A percentile compares a stretch with the other conserved stretches of the same genome.
Evolutionary conservation across 2,329 filamentous ascomycete species (phyloP).

Genomic region (Sphaerulina vaccinii): DNA sequence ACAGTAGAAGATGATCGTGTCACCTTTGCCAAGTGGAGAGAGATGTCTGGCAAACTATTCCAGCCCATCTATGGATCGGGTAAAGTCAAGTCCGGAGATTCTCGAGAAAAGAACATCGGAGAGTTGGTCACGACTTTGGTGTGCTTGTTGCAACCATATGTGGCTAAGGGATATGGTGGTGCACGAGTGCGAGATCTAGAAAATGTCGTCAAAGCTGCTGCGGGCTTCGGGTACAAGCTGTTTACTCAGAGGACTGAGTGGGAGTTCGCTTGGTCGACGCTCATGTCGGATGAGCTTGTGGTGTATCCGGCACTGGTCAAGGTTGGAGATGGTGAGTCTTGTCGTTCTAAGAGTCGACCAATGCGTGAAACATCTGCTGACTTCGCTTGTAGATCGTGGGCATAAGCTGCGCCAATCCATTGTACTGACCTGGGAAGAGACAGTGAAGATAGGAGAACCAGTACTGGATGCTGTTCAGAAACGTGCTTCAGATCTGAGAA

Average conservation of each 20-base stretch:
- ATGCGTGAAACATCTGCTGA: too few relatives aligned
- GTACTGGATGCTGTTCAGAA: slow-evolving; percentile 17
- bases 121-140: slow-evolving; percentile 15
- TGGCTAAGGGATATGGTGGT: slow-evolving; percentile 16
- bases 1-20: slow-evolving; percentile 7
- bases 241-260: slow-evolving; percentile 23
- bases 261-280: slow-evolving; percentile 24
- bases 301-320: slow-evolving; percentile 25
- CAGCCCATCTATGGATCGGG: slow-evolving; percentile 12
- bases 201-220: slow-evolving; percentile 18
- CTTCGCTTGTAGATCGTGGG: too few relatives aligned
- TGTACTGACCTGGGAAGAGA: slow-evolving; percentile 17
- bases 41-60: slow-evolving; percentile 16
- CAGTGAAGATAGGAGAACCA: slow-evolving; percentile 7
- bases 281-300: slow-evolving; percentile 19
- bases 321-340: slow-evolving; percentile 13
- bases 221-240: slow-evolving; percentile 22
- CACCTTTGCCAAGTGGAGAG: slow-evolving; percentile 19
- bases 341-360: background rate
- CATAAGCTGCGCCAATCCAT: slow-evolving; percentile 17
- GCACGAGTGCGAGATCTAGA: slow-evolving; percentile 20
- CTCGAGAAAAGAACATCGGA: slow-evolving; percentile 15
- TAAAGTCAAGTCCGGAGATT: slow-evolving; percentile 7
- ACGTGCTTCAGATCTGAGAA: slow-evolving; percentile 6
- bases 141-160: slow-evolving; percentile 18